Percentiles rank a stretch among this genome's conserved stretches.
These are phyloP conservation scores for Melastoma malabathricum DNA, from an alignment of 345 rosid species.

Conservation along the genomic window DNA sequence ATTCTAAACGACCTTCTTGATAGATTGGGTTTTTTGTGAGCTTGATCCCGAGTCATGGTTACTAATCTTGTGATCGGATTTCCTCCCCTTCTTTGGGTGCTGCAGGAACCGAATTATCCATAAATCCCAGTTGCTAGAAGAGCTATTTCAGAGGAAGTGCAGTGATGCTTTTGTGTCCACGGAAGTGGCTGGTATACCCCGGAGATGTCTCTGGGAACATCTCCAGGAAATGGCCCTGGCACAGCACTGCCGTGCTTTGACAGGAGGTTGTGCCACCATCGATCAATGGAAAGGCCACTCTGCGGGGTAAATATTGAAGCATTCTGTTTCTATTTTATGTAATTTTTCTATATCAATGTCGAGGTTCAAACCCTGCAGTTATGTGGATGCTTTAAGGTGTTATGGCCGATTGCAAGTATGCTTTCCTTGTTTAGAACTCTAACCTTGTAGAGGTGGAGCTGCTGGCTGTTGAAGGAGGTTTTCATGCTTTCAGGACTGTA, in stretches of 20 bases:
- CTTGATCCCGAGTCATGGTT: not conserved
- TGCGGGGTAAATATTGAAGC: slow-evolving; percentile 24
- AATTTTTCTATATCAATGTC: not conserved
- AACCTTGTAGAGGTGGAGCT: no score
- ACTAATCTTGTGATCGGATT: slow-evolving; percentile 1
- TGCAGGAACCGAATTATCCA: slow-evolving; percentile 42
- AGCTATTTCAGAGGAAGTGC: slow-evolving; percentile 31
- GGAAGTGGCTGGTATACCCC: slow-evolving; percentile 13
- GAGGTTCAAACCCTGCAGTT: no score
- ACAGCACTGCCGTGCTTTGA: slow-evolving; percentile 43
- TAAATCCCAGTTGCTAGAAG: slow-evolving; percentile 41
- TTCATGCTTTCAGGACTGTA: no score
- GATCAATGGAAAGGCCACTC: slow-evolving; percentile 84
- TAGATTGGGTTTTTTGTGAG: not conserved
- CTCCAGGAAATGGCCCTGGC: slow-evolving; percentile 51
- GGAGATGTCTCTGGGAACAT: slow-evolving; percentile 21
- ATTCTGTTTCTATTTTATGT: not conserved
- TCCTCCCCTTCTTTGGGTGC: slow-evolving; percentile 3
- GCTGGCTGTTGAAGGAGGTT: no score
- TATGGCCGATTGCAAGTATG: no score
- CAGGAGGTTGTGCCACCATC: slow-evolving; percentile 29
- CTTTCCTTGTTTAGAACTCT: no score
- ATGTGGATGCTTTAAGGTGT: no score
- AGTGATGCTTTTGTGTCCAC: slow-evolving; percentile 8
- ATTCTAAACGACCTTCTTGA: not conserved